phyloP scores from a whole-genome alignment of 192 early-diverging fungal genomes.

The Coemansia sp. region DNA sequence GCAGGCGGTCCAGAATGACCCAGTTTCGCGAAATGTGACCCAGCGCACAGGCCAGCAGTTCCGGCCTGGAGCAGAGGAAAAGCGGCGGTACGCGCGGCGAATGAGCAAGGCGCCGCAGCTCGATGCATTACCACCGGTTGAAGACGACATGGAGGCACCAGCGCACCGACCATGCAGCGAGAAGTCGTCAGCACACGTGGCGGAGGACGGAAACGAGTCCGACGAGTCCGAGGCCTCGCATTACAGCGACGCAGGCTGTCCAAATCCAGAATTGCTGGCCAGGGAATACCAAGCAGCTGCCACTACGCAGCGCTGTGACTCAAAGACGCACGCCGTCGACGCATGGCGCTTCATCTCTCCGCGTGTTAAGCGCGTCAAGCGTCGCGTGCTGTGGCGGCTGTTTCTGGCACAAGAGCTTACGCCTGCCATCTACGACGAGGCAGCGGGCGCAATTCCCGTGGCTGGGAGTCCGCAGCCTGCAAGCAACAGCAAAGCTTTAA shows the following conservation, averaged over 20 bases:
- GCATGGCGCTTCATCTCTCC: constrained; percentile 49
- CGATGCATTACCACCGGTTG: constrained; percentile 2
- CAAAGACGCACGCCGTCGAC: constrained; percentile 32
- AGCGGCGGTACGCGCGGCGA: constrained; percentile 42
- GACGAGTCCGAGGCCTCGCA: background rate
- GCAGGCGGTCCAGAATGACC: constrained; percentile 35
- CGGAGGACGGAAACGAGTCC: background rate
- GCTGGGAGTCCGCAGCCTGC: background rate
- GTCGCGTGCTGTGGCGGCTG: constrained; percentile 49
- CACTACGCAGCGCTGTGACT: constrained; percentile 20
- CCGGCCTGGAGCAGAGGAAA: constrained; percentile 46
- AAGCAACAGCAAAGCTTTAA: constrained; percentile 9
- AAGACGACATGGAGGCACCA: constrained; percentile 11
- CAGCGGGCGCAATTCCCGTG: background rate
- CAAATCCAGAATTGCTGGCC: background rate
- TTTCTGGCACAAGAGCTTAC: constrained; percentile 55
- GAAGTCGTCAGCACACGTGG: background rate
- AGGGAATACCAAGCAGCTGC: constrained; percentile 22
- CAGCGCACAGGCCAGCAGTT: constrained; percentile 50
- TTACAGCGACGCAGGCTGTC: background rate
- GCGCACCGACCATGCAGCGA: background rate
- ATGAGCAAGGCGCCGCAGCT: constrained; percentile 54
- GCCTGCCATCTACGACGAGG: constrained; percentile 33
- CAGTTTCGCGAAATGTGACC: constrained; percentile 46
- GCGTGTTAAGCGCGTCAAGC: constrained; percentile 50